Percentiles rank a stretch among this genome's conserved stretches.
These are phyloP conservation scores for Amyloporia xantha DNA, from an alignment of 768 basidiomycete genomes.

Conservation along the genomic window DNA sequence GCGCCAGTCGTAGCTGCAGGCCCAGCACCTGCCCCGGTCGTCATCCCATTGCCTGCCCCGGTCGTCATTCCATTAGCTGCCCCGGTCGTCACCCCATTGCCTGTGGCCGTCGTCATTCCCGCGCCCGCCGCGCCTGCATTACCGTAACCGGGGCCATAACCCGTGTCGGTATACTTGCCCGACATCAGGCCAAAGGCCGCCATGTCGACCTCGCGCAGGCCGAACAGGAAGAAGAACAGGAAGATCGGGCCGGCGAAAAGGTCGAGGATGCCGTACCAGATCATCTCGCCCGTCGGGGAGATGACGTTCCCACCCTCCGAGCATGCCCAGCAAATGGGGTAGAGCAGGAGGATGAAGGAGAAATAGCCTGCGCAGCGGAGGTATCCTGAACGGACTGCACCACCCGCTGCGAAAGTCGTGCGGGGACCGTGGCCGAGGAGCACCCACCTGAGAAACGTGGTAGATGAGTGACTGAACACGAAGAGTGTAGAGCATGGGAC, in stretches of 20 bases:
- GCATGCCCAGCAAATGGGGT: slow-evolving; percentile 52
- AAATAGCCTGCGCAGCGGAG: slow-evolving; percentile 34
- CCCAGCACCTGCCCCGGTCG: not conserved
- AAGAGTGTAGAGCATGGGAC: not conserved
- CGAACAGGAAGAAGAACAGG: slow-evolving; percentile 25
- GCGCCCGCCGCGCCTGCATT: not conserved
- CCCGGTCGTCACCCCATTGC: no score
- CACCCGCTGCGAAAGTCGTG: slow-evolving; percentile 22
- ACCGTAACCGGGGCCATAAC: not conserved
- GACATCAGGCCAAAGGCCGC: slow-evolving; percentile 19
- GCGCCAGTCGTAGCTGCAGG: not conserved
- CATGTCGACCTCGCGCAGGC: slow-evolving; percentile 22
- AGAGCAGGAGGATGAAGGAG: slow-evolving; percentile 48
- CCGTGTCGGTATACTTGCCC: slow-evolving; percentile 23
- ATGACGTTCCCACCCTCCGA: slow-evolving; percentile 50
- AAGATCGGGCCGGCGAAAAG: slow-evolving; percentile 33
- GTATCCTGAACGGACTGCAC: slow-evolving; percentile 22
- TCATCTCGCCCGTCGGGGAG: slow-evolving; percentile 44
- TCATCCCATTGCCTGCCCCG: not conserved
- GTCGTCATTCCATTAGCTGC: not conserved
- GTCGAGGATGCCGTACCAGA: slow-evolving; percentile 46
- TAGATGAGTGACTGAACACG: not conserved
- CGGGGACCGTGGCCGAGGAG: slow-evolving; percentile 24
- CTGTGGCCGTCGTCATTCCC: not conserved
- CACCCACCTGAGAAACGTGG: slow-evolving; percentile 20